Evolutionary conservation across 1,284 basidiomycete species (phyloP).

Genomic region (Takashimella koratensis): DNA sequence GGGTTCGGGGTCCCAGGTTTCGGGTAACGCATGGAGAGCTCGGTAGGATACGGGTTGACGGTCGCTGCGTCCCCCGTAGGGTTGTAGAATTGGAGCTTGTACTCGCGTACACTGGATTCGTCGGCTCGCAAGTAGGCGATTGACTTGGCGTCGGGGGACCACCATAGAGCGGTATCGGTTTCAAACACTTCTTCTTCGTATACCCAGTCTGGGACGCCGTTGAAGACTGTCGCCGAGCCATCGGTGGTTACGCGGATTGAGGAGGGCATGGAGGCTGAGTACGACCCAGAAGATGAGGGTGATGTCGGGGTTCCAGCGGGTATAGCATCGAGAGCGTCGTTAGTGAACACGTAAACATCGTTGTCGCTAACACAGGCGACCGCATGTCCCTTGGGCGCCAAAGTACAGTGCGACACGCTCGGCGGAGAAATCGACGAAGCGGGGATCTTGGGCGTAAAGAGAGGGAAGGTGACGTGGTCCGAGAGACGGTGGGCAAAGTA

Average conservation of each 20-base stretch:
- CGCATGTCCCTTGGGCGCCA: slow-evolving; percentile 75
- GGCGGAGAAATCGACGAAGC: slow-evolving; percentile 52
- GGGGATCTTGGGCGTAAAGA: slow-evolving; percentile 58
- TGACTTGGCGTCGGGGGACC: slow-evolving; percentile 76
- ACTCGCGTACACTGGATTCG: slow-evolving; percentile 82
- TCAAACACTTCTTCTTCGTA: slow-evolving; percentile 90
- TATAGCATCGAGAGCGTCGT: slow-evolving; percentile 15
- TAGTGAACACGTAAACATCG: slow-evolving; percentile 75
- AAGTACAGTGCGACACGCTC: slow-evolving; percentile 69
- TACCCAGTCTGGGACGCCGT: slow-evolving; percentile 95
- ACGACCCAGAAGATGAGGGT: slow-evolving; percentile 67
- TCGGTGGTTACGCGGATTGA: slow-evolving; percentile 71
- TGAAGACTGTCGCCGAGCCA: slow-evolving; percentile 80
- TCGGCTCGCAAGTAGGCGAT: slow-evolving; percentile 83
- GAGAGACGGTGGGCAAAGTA: slow-evolving; percentile 75
- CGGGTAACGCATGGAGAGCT: slow-evolving; percentile 64
- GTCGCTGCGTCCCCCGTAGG: slow-evolving; percentile 63
- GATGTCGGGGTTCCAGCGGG: slow-evolving; percentile 65
- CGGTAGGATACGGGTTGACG: slow-evolving; percentile 72
- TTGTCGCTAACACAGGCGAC: slow-evolving; percentile 79
- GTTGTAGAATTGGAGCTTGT: slow-evolving; percentile 86
- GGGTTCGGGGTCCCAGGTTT: slow-evolving; percentile 87
- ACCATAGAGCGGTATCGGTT: slow-evolving; percentile 77
- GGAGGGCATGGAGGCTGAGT: slow-evolving; percentile 5
- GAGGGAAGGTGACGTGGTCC: slow-evolving; percentile 62